A percentile compares a stretch with the other conserved stretches of the same genome.
These are phyloP conservation scores for Colletotrichum orchidophilum DNA, from an alignment of 2,329 filamentous ascomycete genomes.

Conservation along the genomic window DNA sequence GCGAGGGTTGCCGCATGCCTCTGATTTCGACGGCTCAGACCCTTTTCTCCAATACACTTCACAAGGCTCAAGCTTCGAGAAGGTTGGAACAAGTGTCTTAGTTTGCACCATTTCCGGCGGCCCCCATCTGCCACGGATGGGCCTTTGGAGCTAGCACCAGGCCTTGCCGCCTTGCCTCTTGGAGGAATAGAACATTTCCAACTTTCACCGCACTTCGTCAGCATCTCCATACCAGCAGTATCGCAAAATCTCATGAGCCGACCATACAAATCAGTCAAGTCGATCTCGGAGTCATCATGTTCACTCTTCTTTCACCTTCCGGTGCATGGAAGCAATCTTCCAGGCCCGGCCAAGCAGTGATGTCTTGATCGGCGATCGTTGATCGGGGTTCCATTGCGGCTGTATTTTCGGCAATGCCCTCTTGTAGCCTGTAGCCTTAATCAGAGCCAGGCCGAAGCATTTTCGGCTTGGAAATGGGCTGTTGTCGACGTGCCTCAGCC, in stretches of 20 bases:
- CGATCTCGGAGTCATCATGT: not conserved
- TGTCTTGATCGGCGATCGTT: not conserved
- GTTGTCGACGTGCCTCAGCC: not conserved
- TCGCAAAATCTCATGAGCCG: not conserved
- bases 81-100: conserved; percentile 23
- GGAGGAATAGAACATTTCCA: not conserved
- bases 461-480: not conserved
- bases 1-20: conserved; percentile 14
- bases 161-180: not conserved
- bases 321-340: not conserved
- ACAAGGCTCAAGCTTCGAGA: conserved; percentile 31
- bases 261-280: not conserved
- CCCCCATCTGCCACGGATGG: not conserved
- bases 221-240: not conserved
- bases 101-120: conserved; percentile 3
- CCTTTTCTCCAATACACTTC: conserved; percentile 4
- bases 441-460: not conserved
- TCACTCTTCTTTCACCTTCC: not conserved
- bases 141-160: not conserved
- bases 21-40: conserved; percentile 24
- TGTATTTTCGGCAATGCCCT: not conserved
- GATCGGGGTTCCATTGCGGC: conserved; percentile 3
- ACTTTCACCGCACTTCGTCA: not conserved
- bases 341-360: not conserved
- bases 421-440: not conserved